Percentiles rank a stretch among this genome's conserved stretches.
These are phyloP conservation scores for Bertia moriformis DNA, from an alignment of 2,329 filamentous ascomycete genomes.

Conservation along the genomic window DNA sequence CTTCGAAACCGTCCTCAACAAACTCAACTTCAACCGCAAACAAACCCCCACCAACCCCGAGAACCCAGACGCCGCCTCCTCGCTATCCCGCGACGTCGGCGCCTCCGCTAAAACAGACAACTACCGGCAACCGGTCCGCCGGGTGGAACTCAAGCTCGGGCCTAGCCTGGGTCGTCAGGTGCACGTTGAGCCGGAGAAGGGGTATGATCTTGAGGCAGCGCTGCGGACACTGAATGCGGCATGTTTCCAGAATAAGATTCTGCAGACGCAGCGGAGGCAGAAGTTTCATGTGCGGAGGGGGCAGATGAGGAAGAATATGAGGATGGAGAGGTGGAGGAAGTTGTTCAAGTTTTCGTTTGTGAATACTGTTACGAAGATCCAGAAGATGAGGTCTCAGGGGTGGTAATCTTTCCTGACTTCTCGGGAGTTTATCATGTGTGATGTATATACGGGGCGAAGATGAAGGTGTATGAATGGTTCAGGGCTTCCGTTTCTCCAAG, in stretches of 20 bases:
- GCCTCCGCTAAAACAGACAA: constrained; percentile 7
- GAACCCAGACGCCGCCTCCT: constrained; percentile 4
- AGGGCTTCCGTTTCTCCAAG: too few relatives aligned
- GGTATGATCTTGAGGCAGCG: constrained; percentile 9
- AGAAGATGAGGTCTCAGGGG: constrained; percentile 26
- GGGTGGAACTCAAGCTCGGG: constrained; percentile 16
- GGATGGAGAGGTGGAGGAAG: constrained; percentile 21
- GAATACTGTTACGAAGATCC: constrained; percentile 21
- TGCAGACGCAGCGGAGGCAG: constrained; percentile 14
- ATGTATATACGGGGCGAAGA: too few relatives aligned
- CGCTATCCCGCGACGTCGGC: constrained; percentile 2
- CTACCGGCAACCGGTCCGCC: constrained; percentile 8
- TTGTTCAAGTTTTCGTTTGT: constrained; percentile 26
- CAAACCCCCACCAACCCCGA: constrained; percentile 4
- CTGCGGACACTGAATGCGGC: constrained; percentile 9
- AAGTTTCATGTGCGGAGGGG: constrained; percentile 24
- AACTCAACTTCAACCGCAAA: constrained; percentile 11
- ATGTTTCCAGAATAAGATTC: constrained; percentile 16
- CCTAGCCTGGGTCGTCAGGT: constrained; percentile 18
- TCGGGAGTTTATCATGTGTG: too few relatives aligned
- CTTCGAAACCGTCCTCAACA: constrained; percentile 16
- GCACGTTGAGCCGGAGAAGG: constrained; percentile 14
- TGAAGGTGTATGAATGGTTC: too few relatives aligned
- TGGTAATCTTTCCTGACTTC: constrained; percentile 20
- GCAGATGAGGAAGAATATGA: constrained; percentile 20